Conservation (phyloP, 371 early-diverging fungal genomes). For the Syncephalastrum racemosum region DNA sequence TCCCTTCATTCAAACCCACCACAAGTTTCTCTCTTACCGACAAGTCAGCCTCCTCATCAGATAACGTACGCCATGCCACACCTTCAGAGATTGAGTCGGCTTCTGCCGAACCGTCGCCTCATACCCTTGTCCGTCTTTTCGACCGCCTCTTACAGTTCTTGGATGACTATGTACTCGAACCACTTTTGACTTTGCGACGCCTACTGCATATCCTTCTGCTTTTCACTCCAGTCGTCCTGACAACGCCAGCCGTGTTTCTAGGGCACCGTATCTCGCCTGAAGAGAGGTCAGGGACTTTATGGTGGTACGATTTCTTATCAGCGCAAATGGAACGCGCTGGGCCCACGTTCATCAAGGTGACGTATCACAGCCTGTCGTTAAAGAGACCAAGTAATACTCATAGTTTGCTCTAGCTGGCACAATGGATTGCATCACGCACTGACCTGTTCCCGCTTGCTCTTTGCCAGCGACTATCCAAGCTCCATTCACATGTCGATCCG, state of each 20-base stretch:
- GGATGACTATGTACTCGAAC: slow-evolving; percentile 58
- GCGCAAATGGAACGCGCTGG: slow-evolving; percentile 84
- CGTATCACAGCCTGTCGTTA: neutral
- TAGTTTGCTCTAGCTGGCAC: slow-evolving; percentile 66
- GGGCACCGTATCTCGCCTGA: slow-evolving; percentile 48
- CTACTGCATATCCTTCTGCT: slow-evolving; percentile 57
- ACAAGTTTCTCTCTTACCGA: too few species aligned
- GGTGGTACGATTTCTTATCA: slow-evolving; percentile 84
- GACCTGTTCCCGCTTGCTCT: slow-evolving; percentile 87
- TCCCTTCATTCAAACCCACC: too few species aligned
- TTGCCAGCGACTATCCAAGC: slow-evolving; percentile 71
- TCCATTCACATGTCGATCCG: slow-evolving; percentile 82
- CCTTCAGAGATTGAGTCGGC: slow-evolving; percentile 31
- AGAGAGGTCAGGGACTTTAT: slow-evolving; percentile 60
- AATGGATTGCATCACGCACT: slow-evolving; percentile 94
- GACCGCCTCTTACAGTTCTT: slow-evolving; percentile 29
- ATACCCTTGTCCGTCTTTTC: slow-evolving; percentile 20
- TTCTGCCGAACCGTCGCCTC: slow-evolving; percentile 14
- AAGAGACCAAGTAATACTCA: neutral
- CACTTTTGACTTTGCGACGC: slow-evolving; percentile 54
- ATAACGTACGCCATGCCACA: slow-evolving; percentile 13
- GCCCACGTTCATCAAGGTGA: slow-evolving; percentile 91
- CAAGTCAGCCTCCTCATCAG: too few species aligned
- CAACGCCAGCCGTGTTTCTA: slow-evolving; percentile 54
- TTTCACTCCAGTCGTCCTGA: slow-evolving; percentile 65